Evolutionary conservation across 2,329 filamentous ascomycete genomes (phyloP).

Genomic region (Beauveria medogensis): DNA sequence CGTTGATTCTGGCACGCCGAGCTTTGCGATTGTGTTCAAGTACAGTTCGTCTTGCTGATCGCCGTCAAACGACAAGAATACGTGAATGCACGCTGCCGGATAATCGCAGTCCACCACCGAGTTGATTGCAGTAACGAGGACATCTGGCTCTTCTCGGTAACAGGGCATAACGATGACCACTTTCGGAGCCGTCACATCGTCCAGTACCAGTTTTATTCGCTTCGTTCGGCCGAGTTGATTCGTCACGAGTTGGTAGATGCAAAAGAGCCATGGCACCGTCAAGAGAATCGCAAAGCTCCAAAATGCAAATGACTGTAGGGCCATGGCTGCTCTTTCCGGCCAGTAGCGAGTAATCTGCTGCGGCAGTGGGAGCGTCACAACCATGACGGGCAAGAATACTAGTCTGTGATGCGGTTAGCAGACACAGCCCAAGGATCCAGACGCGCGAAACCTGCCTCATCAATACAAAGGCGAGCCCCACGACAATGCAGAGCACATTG

Average conservation of each 20-base stretch:
- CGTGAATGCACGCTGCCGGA: conserved; percentile 81
- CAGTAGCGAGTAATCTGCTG: conserved; percentile 63
- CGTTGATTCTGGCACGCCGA: conserved; percentile 71
- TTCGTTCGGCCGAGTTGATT: conserved; percentile 76
- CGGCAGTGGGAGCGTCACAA: conserved; percentile 83
- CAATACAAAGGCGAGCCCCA: conserved; percentile 64
- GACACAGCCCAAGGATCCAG: neutral
- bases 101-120: conserved; percentile 94
- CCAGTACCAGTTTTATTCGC: conserved; percentile 74
- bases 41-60: conserved; percentile 84
- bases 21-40: conserved; percentile 72
- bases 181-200: conserved; percentile 82
- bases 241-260: conserved; percentile 83
- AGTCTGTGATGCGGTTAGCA: conserved; percentile 39
- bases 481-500: conserved; percentile 64
- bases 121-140: conserved; percentile 78
- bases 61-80: conserved; percentile 93
- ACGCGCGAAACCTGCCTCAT: conserved; percentile 52
- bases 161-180: conserved; percentile 96
- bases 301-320: conserved; percentile 92
- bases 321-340: conserved; percentile 56
- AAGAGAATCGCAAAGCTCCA: conserved; percentile 83
- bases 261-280: conserved; percentile 85
- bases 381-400: conserved; percentile 88
- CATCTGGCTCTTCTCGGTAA: conserved; percentile 81